These are phyloP conservation scores for Candida ficus DNA, from an alignment of 805 yeast species.

Conservation along the genomic window DNA sequence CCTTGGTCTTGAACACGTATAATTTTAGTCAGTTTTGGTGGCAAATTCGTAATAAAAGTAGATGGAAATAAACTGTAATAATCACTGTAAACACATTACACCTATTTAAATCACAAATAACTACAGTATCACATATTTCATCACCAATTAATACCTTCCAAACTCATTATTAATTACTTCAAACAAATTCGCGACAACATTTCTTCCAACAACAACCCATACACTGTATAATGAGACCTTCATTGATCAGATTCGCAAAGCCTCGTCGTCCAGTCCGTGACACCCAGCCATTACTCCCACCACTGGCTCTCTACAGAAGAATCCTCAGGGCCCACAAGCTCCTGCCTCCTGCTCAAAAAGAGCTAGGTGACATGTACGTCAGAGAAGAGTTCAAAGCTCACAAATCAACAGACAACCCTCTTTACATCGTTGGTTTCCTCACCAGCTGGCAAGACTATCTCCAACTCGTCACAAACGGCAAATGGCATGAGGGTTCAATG, in stretches of 20 bases:
- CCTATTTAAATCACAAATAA: background rate
- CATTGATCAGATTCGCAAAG: slow-evolving; percentile 11
- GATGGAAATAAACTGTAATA: too few species aligned
- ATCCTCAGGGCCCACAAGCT: slow-evolving; percentile 73
- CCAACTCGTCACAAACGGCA: slow-evolving; percentile 49
- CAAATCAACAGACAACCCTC: slow-evolving; percentile 75
- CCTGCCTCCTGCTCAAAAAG: slow-evolving; percentile 65
- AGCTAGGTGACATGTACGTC: slow-evolving; percentile 86
- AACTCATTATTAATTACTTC: background rate
- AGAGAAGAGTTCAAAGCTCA: slow-evolving; percentile 87
- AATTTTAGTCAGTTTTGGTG: too few species aligned
- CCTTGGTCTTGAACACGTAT: background rate
- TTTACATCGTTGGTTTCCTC: slow-evolving; percentile 89
- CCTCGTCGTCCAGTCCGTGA: slow-evolving; percentile 17
- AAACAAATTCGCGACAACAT: too few species aligned
- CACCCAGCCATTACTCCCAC: slow-evolving; percentile 65
- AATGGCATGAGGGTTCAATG: slow-evolving; percentile 61
- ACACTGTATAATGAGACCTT: slow-evolving; percentile 15
- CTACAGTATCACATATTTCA: background rate
- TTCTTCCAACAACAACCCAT: too few species aligned
- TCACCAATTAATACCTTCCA: background rate
- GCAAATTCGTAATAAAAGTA: too few species aligned
- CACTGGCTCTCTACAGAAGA: slow-evolving; percentile 71
- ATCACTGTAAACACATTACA: too few species aligned
- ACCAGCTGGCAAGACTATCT: slow-evolving; percentile 92